Base-by-base conservation (phyloP, 108 stramenopile genomes). In the Nitzschia putrida region DNA sequence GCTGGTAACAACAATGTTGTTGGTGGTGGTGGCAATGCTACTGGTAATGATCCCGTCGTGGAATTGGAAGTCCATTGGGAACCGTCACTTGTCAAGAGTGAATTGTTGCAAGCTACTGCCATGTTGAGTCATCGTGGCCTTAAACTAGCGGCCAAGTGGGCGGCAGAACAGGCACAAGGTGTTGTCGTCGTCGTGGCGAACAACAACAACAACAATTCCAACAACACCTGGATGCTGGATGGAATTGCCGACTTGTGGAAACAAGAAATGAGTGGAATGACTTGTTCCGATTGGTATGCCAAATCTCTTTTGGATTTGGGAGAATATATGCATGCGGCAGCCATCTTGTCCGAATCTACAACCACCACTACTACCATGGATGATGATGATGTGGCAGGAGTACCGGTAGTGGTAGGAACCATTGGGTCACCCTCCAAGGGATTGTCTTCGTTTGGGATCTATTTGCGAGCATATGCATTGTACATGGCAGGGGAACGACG, bases 401-500 rank as follows among this genome's bases (percentile, higher is more conserved):
- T 83, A 56, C 52, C 77, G 20, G 83, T 85, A 10, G n/a, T n/a
- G n/a, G n/a, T 34, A 34, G 29, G 29, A 4, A 34, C 29, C 29
- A 34, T 34, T 34, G 29, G 3, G 3, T 34, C 29, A 34, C 89
- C 91, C 4, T 56, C 57, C 8, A 29, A 76, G 7, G 59, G 77
- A 57, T 61, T 91, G 13, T 85, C 86, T 12, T 47, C 81, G 0
- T 69, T 72, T 50, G 90, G 87, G 13, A 71, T 86, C 51, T 97
- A 92, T 66, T 69, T 96, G 0, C 59, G 95, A 52, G 95, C 93
- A 8, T 97, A 92, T 83, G 79, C 90, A 26, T 69, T 97, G 38
- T 98, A 92, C 69, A 80, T 98, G 68, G 94, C 95, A 10, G 97
- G 97, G 8, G 97, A 98, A 78, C 90, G 91, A 67, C 74, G 85